Base-by-base conservation (phyloP, 2,329 filamentous ascomycete genomes). In the Colletotrichum tabaci region DNA sequence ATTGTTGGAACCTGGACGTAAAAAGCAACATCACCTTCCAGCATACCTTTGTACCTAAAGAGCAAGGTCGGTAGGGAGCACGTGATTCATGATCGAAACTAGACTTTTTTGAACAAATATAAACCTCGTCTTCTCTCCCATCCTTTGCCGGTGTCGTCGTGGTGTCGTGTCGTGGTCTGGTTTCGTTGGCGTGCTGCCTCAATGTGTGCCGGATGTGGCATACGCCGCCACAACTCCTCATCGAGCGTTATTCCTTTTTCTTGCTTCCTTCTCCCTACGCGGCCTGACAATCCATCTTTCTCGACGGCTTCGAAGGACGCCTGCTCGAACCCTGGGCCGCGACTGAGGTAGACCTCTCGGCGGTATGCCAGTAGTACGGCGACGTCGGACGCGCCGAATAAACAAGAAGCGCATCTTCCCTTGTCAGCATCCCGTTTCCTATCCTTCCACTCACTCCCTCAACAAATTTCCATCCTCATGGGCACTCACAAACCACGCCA, bases 61-160 rank as follows among this genome's bases (percentile, higher is more conserved):
- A 42, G 42, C 26, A 63, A 52, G 68, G 57, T 26, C 30, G 23
- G 40, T 58, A 68, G 52, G 68, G 58, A 35, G 62, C 46, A 64
- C 40, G 68, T 58, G 58, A 71, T 63, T 68, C 40, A 71, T 71
- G 68, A 68, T 71, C 63, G 57, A 71, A 68, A 56, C 65, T 71
- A 71, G 68, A 71, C 68, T 68, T 66, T 71, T 61, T 13, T 5
- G 21, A 35, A 68, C 58, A 40, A 68, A 71, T 71, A 63, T 52
- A 71, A 61, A 63, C 50, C 58, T 58, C 68, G 65, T 63, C 67
- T 66, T 69, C 68, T 71, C 68, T 71, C 68, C 44, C 38, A 26
- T 10, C 7, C 38, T 10, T 10, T 44, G 16, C 35, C 23, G 21
- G 38, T 38, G 35, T 38, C 35, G 35, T 38, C 35, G 9, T 35